Base-by-base conservation (phyloP, 2,329 filamentous ascomycete genomes). In the Blastomyces emzantsi region DNA sequence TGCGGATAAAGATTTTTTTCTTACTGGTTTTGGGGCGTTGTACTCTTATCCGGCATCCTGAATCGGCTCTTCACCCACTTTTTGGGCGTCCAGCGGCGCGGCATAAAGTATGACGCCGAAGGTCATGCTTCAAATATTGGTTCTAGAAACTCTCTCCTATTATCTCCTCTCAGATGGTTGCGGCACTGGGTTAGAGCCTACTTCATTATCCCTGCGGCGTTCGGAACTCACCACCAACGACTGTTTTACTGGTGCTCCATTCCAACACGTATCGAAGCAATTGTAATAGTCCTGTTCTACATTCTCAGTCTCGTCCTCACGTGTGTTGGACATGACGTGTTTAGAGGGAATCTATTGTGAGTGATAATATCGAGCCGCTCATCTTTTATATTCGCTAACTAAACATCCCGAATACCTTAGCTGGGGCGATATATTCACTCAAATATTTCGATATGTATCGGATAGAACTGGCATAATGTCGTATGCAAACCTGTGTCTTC, bases 381-480 rank as follows among this genome's bases (percentile, higher is more conserved):
- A 28, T 6, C 47, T 56, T 56, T 30, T 19, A 55, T 51, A 28
- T n/a, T 45, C 45, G 39, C 15, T 59, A 45, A 56, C 43, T 1
- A 56, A 58, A 19, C 41, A 62, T 7, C 17, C 28, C 39, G 22
- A 36, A 49, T 45, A 41, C 30, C 30, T 61, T 47, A 67, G 66
- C 30, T 67, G 65, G 65, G 62, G 64, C 54, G 55, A 66, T 39
- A 41, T 63, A 25, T 57, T 36, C 25, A 45, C 33, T 7, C 81
- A 84, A 66, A 63, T 80, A 4, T 72, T 78, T 65, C 82, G 85
- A 0, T 87, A 86, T 63, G 77, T 85, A 0, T 83, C 84, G 0
- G 85, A 88, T 65, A 81, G 87, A 11, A 86, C 85, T 0, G 86
- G 87, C 0, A 82, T 87, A 41, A 79, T 90, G 30, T 83, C 85